Evolutionary conservation across 2,329 filamentous ascomycete species (phyloP).

Genomic region (Aquanectria penicillioides): DNA sequence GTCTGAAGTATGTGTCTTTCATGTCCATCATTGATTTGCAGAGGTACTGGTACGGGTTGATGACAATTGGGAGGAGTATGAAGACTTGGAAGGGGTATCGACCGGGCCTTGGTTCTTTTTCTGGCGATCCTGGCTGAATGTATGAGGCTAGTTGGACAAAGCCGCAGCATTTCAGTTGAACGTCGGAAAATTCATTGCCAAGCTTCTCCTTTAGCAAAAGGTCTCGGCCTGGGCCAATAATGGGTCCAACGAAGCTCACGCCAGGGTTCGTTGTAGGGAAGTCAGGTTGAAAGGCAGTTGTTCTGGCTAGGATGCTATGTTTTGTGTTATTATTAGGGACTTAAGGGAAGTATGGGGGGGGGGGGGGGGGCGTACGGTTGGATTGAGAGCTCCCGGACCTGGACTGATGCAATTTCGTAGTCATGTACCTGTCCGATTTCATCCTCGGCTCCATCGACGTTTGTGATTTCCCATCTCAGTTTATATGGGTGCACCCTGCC

Average conservation of each 20-base stretch:
- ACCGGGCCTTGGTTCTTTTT: neutral
- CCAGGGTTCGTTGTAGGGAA: neutral
- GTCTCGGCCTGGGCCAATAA: neutral
- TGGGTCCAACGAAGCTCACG: neutral
- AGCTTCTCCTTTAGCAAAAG: neutral
- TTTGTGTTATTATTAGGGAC: neutral
- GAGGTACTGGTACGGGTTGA: neutral
- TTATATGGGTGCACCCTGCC: neutral
- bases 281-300: neutral
- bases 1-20: neutral
- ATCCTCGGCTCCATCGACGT: neutral
- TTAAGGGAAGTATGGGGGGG: too few relatives aligned
- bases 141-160: neutral
- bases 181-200: neutral
- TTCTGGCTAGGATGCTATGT: neutral
- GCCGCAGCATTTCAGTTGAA: neutral
- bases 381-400: neutral
- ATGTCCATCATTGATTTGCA: conserved; percentile 1
- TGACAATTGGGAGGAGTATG: neutral
- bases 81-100: neutral
- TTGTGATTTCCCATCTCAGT: neutral
- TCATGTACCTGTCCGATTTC: neutral
- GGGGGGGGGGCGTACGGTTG: too few relatives aligned
- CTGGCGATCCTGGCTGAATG: neutral
- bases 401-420: neutral